Conservation (phyloP, 306 rosid species). For the Quercus bicolor region DNA sequence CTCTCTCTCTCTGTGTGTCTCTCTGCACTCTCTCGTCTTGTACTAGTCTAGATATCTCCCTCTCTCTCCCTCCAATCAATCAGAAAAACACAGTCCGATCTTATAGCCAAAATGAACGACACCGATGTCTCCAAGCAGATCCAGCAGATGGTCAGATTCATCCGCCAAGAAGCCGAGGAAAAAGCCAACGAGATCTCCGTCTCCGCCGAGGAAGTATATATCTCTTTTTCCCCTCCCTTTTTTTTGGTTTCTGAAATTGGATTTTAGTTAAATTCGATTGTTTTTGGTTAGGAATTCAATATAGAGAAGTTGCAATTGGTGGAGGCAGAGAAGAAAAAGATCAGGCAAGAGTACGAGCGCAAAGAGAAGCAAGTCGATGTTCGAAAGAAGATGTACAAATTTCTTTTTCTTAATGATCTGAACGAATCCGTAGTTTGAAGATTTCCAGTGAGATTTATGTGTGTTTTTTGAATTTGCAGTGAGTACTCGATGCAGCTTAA, state of each 20-base stretch:
- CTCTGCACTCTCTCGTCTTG: no score
- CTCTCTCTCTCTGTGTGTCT: no score
- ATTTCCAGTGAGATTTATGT: not conserved
- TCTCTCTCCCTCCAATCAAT: not conserved
- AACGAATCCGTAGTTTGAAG: not conserved
- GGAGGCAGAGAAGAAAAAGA: slow-evolving; percentile 96
- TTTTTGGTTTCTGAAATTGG: not conserved
- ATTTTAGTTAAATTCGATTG: no score
- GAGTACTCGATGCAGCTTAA: slow-evolving; percentile 97
- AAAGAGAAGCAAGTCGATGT: slow-evolving; percentile 89
- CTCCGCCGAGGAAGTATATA: slow-evolving; percentile 79
- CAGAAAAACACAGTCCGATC: no score
- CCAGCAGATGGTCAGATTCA: slow-evolving; percentile 97
- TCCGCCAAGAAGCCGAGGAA: slow-evolving; percentile 94
- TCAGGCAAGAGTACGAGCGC: slow-evolving; percentile 91
- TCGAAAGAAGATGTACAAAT: slow-evolving; percentile 79
- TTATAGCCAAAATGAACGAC: slow-evolving; percentile 66
- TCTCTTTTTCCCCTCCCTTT: not conserved
- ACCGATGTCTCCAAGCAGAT: slow-evolving; percentile 94
- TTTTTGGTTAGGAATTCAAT: slow-evolving; percentile 66
- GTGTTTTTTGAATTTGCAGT: slow-evolving; percentile 43
- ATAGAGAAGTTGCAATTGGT: slow-evolving; percentile 93
- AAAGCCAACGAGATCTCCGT: slow-evolving; percentile 97
- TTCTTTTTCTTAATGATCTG: not conserved
- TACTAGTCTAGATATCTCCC: no score